These are phyloP conservation scores for Ogataea minuta DNA, from an alignment of 805 yeast genomes.

Conservation along the genomic window DNA sequence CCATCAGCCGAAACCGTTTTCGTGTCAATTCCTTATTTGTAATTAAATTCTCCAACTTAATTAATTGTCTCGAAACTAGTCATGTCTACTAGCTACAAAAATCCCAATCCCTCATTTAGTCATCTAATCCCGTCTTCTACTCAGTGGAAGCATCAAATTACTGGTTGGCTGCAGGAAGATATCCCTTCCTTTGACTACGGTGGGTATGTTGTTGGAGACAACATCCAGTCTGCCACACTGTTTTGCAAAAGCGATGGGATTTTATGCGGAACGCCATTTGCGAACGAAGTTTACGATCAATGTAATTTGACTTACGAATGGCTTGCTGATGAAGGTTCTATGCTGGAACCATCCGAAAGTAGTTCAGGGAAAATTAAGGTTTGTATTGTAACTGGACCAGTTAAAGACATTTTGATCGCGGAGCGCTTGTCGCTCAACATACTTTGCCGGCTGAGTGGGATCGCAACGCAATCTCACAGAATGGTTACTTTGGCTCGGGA, in stretches of 20 bases:
- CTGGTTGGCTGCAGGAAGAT: constrained; percentile 78
- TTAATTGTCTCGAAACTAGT: not conserved
- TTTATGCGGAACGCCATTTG: constrained; percentile 85
- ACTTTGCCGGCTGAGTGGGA: constrained; percentile 79
- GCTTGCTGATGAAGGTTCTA: constrained; percentile 69
- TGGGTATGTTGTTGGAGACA: constrained; percentile 89
- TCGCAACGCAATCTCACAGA: constrained; percentile 70
- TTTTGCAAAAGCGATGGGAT: constrained; percentile 81
- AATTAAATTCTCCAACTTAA: not conserved
- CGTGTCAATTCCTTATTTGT: no score
- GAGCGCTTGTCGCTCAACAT: constrained; percentile 86
- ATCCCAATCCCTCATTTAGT: constrained; percentile 36
- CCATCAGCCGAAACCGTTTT: no score
- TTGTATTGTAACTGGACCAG: constrained; percentile 79
- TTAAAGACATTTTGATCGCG: constrained; percentile 71
- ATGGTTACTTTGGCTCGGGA: constrained; percentile 61
- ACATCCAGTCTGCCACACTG: constrained; percentile 65
- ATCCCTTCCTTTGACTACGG: constrained; percentile 94
- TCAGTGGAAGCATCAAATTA: constrained; percentile 76
- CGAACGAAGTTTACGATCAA: constrained; percentile 77
- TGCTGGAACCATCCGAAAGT: constrained; percentile 41
- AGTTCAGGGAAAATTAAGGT: constrained; percentile 59
- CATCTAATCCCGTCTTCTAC: constrained; percentile 74
- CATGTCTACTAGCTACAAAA: constrained; percentile 20
- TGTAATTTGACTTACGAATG: constrained; percentile 71